Base-by-base conservation (phyloP, 2,329 filamentous ascomycete genomes). In the Clonostachys byssicola region DNA sequence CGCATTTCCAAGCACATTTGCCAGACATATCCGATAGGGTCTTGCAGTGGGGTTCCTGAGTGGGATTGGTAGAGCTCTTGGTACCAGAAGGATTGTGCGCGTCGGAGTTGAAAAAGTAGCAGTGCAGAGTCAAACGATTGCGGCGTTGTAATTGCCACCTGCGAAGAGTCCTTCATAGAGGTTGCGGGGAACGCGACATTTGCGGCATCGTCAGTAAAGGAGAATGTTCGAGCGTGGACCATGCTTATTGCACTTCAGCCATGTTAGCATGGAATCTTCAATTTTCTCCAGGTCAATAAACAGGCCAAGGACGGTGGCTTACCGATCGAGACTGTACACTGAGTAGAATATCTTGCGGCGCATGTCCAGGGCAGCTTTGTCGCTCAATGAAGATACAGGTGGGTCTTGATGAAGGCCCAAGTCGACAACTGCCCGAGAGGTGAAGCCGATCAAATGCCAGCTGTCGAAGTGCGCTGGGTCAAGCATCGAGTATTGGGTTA, bases 381-480 rank as follows among this genome's bases (percentile, higher is more conserved):
- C 83, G 12, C 85, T 77, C 30, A 82, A 70, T 14, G 86, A 78
- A 51, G 86, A 84, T 48, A 80, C 76, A 1, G 88, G 86, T 4
- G 91, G 90, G 55, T 97, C 92, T 67, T 96, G 92, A 64, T 97
- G 94, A 49, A 95, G 84, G 8, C 94, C 94, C 33, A 96, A 71
- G 67, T 99, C 94, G 18, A 96, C 80, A 60, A 92, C 84, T 6
- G 91, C 89, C 49, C 92, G 83, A 39, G 89, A 89, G 7, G 92
- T 92, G 62, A 94, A 92, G 7, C 92, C 94, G 47, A 96, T 88
- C 51, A 96, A 69, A 53, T 94, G 92, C 92, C 94, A 97, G 57
- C 87, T 90, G 59, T 96, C 91, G 59, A 96, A 96, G 60, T 95
- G 90, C 40, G 85, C 81, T 3, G 92, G 92, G 57, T 97, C 92